phyloP scores from a whole-genome alignment of 2,329 filamentous ascomycete species.

The Sporothrix luriei region DNA sequence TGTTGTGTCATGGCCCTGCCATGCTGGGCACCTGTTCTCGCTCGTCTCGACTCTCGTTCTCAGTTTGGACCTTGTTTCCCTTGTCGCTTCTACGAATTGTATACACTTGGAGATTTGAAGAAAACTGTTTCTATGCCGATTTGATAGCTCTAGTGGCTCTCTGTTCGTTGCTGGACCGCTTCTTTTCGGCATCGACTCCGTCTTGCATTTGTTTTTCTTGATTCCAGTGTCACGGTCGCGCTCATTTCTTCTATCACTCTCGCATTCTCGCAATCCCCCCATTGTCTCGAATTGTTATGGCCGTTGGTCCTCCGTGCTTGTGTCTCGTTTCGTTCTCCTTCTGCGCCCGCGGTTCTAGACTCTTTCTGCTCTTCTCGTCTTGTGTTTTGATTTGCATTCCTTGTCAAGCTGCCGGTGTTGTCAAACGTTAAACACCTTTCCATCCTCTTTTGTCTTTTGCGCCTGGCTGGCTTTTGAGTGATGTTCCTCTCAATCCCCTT shows the following conservation, averaged over 20 bases:
- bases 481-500: not conserved
- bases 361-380: slow-evolving; percentile 5
- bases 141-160: not conserved
- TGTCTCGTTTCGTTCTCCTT: slow-evolving; percentile 10
- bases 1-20: slow-evolving; percentile 25
- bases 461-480: slow-evolving; percentile 1
- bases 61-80: not conserved
- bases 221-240: slow-evolving; percentile 17
- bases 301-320: not conserved
- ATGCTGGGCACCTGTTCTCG: slow-evolving; percentile 14
- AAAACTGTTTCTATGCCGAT: not conserved
- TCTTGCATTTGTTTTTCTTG: not conserved
- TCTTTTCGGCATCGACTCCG: not conserved
- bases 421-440: not conserved
- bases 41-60: slow-evolving; percentile 1
- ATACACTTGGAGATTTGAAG: not conserved
- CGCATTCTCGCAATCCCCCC: not conserved
- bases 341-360: not conserved
- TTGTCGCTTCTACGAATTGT: no score
- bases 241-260: not conserved
- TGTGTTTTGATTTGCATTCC: slow-evolving; percentile 24
- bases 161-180: slow-evolving; percentile 9
- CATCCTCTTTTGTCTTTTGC: slow-evolving; percentile 15
- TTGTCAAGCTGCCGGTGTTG: not conserved
- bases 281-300: slow-evolving; percentile 7